phyloP scores from a whole-genome alignment of 2,329 filamentous ascomycete species.

The Rutstroemia sydowiana region DNA sequence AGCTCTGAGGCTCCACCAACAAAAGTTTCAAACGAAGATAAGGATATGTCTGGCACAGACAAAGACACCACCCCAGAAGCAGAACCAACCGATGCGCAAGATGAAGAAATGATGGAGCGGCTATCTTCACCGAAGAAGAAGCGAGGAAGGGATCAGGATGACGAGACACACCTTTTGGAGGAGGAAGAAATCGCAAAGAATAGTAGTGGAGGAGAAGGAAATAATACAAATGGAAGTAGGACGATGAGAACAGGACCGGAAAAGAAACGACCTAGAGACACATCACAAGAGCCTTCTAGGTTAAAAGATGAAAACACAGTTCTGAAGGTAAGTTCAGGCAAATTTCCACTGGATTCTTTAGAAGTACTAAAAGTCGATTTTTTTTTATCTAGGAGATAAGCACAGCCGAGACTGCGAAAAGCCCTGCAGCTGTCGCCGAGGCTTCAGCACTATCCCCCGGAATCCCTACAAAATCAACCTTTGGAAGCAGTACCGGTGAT shows the following conservation, averaged over 20 bases:
- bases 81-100: constrained; percentile 33
- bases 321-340: constrained; percentile 16
- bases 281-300: constrained; percentile 21
- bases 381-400: constrained; percentile 10
- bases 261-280: constrained; percentile 56
- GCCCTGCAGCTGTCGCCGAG: constrained; percentile 5
- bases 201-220: constrained; percentile 36
- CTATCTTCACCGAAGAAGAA: constrained; percentile 60
- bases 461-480: constrained; percentile 13
- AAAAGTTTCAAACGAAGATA: constrained; percentile 28
- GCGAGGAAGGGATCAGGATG: constrained; percentile 37
- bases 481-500: constrained; percentile 20
- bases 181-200: constrained; percentile 31
- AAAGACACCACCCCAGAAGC: constrained; percentile 26
- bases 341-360: neutral
- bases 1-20: constrained; percentile 32
- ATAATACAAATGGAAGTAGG: constrained; percentile 29
- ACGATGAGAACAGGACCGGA: constrained; percentile 48
- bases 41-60: constrained; percentile 19
- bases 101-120: constrained; percentile 41
- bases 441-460: constrained; percentile 11
- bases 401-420: constrained; percentile 4
- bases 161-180: constrained; percentile 36
- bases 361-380: constrained; percentile 4
- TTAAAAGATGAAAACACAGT: constrained; percentile 20